Conservation (phyloP, 257 asterid genomes). For the Capsicum chinense region DNA sequence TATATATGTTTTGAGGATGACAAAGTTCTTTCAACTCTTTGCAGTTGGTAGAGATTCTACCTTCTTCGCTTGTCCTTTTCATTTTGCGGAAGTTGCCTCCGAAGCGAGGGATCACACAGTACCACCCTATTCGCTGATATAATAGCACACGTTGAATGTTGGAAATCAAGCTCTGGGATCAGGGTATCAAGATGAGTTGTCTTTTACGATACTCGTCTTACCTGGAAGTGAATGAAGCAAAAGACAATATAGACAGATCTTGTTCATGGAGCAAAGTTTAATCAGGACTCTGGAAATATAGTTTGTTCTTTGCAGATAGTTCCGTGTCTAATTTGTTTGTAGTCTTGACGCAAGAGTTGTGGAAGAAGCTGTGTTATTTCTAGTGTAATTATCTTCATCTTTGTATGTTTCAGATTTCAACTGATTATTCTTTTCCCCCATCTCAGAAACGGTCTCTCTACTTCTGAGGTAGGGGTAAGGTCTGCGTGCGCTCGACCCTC, state of each 20-base stretch:
- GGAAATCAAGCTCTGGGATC: conserved; percentile 23
- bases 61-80: conserved; percentile 91
- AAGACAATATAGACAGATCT: not conserved
- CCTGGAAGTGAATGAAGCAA: conserved; percentile 2
- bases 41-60: conserved; percentile 89
- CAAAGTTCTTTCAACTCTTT: conserved; percentile 3
- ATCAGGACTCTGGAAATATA: not conserved
- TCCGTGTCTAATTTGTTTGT: not conserved
- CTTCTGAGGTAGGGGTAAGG: not conserved
- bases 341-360: conserved; percentile 22
- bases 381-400: conserved; percentile 13
- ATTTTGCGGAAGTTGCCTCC: conserved; percentile 97
- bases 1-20: conserved; percentile 12
- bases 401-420: not conserved
- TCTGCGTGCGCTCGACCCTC: not conserved
- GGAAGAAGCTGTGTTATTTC: conserved; percentile 1
- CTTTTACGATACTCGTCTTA: conserved; percentile 29
- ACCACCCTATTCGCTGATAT: conserved; percentile 82
- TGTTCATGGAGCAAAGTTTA: not conserved
- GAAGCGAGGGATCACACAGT: conserved; percentile 84
- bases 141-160: not conserved
- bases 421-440: not conserved
- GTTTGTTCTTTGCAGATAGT: conserved; percentile 20
- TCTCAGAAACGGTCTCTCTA: not conserved
- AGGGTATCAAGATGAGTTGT: conserved; percentile 29